phyloP scores from a whole-genome alignment of 2,329 filamentous ascomycete species.

The Colletotrichum horii region DNA sequence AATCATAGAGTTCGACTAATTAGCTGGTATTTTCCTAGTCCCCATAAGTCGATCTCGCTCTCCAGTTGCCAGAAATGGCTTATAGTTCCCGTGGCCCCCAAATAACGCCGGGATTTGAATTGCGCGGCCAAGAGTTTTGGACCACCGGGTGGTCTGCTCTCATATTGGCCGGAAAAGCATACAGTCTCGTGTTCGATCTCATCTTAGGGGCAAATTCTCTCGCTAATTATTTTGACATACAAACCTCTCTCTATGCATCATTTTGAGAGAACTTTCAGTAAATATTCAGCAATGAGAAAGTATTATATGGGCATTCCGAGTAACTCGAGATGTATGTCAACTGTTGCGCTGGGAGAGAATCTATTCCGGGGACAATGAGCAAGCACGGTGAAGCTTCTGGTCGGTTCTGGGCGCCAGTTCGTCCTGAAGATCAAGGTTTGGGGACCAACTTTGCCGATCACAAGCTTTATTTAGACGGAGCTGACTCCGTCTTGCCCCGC shows the following conservation, averaged over 20 bases:
- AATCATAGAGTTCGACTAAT: neutral
- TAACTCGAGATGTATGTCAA: neutral
- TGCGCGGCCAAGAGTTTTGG: neutral
- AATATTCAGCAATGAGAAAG: fast-evolving
- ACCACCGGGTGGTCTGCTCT: neutral
- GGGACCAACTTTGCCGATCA: neutral
- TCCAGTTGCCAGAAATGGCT: neutral
- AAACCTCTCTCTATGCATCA: neutral
- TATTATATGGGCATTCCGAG: fast-evolving
- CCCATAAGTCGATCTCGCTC: neutral
- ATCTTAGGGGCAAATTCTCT: neutral
- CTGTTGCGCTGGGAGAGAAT: fast-evolving
- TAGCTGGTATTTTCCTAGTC: neutral
- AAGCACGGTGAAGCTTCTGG: neutral
- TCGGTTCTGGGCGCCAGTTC: neutral
- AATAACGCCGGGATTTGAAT: neutral
- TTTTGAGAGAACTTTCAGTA: neutral
- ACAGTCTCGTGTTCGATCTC: neutral
- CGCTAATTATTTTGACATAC: fast-evolving
- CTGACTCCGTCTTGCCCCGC: neutral
- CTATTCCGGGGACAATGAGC: neutral
- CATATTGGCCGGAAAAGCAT: neutral
- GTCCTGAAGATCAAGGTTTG: neutral
- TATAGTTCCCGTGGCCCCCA: neutral
- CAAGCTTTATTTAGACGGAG: neutral